Conservation (phyloP, 2,329 filamentous ascomycete genomes). For the Hypoxylon sp. region DNA sequence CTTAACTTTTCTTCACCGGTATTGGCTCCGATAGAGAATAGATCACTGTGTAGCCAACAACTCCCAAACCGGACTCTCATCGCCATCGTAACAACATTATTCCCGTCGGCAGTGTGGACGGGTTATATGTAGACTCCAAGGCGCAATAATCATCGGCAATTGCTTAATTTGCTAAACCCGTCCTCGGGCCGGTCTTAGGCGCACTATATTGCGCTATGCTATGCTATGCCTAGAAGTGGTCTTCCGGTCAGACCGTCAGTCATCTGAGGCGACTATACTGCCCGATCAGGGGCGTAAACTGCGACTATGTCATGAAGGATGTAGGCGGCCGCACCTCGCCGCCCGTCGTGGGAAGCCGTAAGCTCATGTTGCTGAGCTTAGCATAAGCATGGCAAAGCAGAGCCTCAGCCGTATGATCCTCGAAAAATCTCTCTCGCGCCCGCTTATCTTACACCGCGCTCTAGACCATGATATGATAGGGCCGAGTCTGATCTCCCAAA, state of each 20-base stretch:
- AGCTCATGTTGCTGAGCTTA: too few species aligned
- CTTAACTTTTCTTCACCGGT: neutral
- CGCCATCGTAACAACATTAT: neutral
- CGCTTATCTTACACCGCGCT: conserved; percentile 16
- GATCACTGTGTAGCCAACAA: neutral
- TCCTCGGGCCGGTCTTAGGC: neutral
- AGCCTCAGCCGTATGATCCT: conserved; percentile 13
- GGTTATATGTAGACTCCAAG: neutral
- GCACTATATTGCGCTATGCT: neutral
- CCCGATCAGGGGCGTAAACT: neutral
- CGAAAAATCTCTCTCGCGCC: conserved; percentile 6
- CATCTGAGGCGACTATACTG: neutral
- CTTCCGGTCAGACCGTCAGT: neutral
- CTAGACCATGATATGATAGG: conserved; percentile 1
- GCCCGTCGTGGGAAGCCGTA: neutral
- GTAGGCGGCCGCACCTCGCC: neutral
- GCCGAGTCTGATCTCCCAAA: neutral
- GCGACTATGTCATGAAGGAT: neutral
- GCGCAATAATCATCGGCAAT: neutral
- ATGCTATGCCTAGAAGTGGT: neutral
- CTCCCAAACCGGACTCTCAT: neutral
- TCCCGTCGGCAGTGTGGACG: neutral
- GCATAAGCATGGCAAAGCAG: neutral
- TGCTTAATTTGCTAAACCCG: neutral
- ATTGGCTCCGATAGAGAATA: neutral